These are phyloP conservation scores for Colletotrichum phormii DNA, from an alignment of 2,329 filamentous ascomycete species.

Conservation along the genomic window DNA sequence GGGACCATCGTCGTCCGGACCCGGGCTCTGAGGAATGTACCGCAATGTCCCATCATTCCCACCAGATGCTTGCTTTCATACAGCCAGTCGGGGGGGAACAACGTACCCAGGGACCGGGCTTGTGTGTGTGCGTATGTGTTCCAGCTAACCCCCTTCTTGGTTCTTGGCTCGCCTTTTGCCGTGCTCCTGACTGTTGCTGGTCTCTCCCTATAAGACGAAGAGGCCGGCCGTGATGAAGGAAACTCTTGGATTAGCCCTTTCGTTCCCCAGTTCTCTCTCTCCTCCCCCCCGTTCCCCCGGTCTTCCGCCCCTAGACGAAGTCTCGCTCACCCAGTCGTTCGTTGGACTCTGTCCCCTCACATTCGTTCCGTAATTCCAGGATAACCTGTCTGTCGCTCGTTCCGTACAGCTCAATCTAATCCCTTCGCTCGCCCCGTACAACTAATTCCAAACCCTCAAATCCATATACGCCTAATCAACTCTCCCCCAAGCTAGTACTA, in stretches of 20 bases:
- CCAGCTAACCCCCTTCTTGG: not conserved
- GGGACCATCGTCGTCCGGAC: conserved; percentile 10
- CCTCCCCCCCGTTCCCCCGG: not conserved
- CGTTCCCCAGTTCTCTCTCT: conserved; percentile 7
- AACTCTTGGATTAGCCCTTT: not conserved
- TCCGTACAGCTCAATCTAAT: conserved; percentile 18
- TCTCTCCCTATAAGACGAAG: conserved; percentile 21
- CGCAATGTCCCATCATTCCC: conserved; percentile 38
- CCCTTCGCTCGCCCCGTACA: not conserved
- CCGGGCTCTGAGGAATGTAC: conserved; percentile 34
- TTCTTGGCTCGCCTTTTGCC: not conserved
- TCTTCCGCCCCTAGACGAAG: conserved; percentile 5
- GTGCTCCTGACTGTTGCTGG: not conserved
- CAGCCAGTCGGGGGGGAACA: not conserved
- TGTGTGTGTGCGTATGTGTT: not conserved
- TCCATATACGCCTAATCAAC: not conserved
- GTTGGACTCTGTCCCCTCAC: conserved; percentile 25
- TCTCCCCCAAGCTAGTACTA: conserved; percentile 1
- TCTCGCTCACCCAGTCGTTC: conserved; percentile 10
- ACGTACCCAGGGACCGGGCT: not conserved
- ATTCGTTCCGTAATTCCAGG: conserved; percentile 17
- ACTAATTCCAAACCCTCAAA: not conserved
- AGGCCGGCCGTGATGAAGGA: not conserved
- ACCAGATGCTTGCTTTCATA: conserved; percentile 6
- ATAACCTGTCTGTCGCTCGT: conserved; percentile 22